Evolutionary conservation across 495 filamentous ascomycete species (phyloP), one percentile per base, ranked within the genome.

Genomic region (Chlorociboria aeruginascens): DNA sequence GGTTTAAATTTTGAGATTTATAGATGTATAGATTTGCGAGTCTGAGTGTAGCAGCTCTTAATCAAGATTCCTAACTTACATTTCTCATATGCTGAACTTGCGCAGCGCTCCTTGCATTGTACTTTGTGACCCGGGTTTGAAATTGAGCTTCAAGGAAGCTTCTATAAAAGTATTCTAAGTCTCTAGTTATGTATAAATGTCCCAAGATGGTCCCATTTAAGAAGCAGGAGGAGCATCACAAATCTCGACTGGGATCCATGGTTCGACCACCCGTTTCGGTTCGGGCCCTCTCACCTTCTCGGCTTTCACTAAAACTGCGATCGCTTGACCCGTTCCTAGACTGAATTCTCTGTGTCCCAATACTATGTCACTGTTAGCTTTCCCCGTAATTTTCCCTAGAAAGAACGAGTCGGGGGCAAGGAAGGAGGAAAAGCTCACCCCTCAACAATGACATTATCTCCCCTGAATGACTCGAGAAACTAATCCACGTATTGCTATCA

Each of bases 381-480:
- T 13, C 11, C 6, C 31, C 10, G 11, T 13, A 7, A 8, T 33
- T 3, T 14, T n/a, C 8, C 3, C 1, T 30, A 3, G n/a, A n/a
- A n/a, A n/a, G n/a, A n/a, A n/a, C n/a, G n/a, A n/a, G n/a, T n/a
- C n/a, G n/a, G n/a, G 14, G 37, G 8, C 20, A 33, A 9, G 4
- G 32, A 7, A 45, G 12, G 34, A 46, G 30, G 10, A 6, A 13
- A 37, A 12, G 48, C 51, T 52, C 16, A 54, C 72, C 77, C 41
- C 73, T 58, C 49, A 86, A 56, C 8, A 80, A 66, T 2, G 69
- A 71, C 0, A 56, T 60, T 52, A 84, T 84, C 57, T 82, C 77
- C 10, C 81, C 81, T 0, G 75, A 80, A 60, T 89, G 85, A 39
- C 72, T 77, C 0, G 82, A 86, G 29, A 86, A 65, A 41, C 76